Conservation (phyloP, 352 stramenopile genomes). For the Globisporangium spiculum region DNA sequence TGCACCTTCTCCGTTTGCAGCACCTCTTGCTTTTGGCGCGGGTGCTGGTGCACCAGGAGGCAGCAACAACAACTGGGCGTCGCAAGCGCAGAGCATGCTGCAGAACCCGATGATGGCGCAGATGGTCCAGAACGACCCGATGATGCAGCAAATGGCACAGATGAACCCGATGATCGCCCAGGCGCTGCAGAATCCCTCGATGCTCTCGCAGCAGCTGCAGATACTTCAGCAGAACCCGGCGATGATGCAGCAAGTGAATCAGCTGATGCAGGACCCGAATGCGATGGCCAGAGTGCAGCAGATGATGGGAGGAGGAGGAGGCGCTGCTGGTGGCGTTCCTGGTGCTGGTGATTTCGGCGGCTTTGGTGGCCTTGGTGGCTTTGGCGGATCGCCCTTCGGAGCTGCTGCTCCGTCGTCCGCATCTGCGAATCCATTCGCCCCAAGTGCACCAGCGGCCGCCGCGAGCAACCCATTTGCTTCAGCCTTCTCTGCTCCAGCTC, state of each 20-base stretch:
- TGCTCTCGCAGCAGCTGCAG: conserved; percentile 66
- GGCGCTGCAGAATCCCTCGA: conserved; percentile 67
- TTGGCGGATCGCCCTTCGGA: conserved; percentile 29
- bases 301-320: conserved; percentile 32
- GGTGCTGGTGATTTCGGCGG: neutral
- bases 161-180: conserved; percentile 78
- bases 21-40: neutral
- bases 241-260: conserved; percentile 79
- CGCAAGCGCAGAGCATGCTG: conserved; percentile 62
- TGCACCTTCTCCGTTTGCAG: conserved; percentile 13
- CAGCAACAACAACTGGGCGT: conserved; percentile 35
- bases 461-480: conserved; percentile 32
- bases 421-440: conserved; percentile 39
- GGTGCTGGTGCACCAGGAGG: neutral
- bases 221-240: conserved; percentile 71
- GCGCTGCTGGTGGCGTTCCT: conserved; percentile 12
- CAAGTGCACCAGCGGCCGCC: conserved; percentile 1
- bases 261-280: conserved; percentile 79
- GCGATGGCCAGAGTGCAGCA: conserved; percentile 73
- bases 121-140: conserved; percentile 61
- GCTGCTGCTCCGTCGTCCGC: conserved; percentile 19
- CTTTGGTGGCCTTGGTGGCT: conserved; percentile 21
- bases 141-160: conserved; percentile 80
- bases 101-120: conserved; percentile 76
- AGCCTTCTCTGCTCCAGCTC: conserved; percentile 14